These are phyloP conservation scores for Madurella mycetomatis DNA, from an alignment of 2,329 filamentous ascomycete species.

Conservation along the genomic window DNA sequence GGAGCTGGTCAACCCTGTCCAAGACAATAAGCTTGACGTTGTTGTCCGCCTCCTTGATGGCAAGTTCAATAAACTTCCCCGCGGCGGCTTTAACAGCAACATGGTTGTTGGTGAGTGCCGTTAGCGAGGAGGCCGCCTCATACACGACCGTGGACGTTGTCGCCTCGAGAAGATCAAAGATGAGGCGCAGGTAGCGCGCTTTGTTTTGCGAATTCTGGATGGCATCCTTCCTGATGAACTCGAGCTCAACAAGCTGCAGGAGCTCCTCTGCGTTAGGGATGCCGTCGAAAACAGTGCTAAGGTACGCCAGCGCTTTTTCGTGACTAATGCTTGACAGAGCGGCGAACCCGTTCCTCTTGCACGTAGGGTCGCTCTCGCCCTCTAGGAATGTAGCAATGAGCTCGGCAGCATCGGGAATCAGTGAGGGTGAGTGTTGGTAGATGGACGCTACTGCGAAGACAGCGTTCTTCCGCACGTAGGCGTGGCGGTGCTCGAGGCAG, in stretches of 20 bases:
- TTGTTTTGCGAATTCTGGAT: slow-evolving; percentile 92
- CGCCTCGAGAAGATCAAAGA: slow-evolving; percentile 94
- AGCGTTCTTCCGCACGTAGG: slow-evolving; percentile 96
- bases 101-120: slow-evolving; percentile 89
- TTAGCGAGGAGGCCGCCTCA: slow-evolving; percentile 92
- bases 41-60: slow-evolving; percentile 97
- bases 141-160: slow-evolving; percentile 93
- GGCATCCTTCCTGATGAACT: slow-evolving; percentile 98
- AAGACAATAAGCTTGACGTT: slow-evolving; percentile 98
- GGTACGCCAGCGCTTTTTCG: slow-evolving; percentile 82
- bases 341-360: slow-evolving; percentile 96
- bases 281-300: slow-evolving; percentile 85
- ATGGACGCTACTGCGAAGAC: slow-evolving; percentile 94
- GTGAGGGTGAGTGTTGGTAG: slow-evolving; percentile 79
- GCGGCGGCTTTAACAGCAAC: slow-evolving; percentile 97
- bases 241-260: slow-evolving; percentile 85
- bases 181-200: slow-evolving; percentile 87
- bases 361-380: slow-evolving; percentile 86
- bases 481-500: slow-evolving; percentile 93
- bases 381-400: slow-evolving; percentile 86
- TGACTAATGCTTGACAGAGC: slow-evolving; percentile 88
- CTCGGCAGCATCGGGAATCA: slow-evolving; percentile 94
- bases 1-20: slow-evolving; percentile 75
- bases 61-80: slow-evolving; percentile 91
- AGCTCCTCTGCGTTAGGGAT: slow-evolving; percentile 93